Conservation (phyloP, 2,329 filamentous ascomycete genomes). For the Sporothrix variecibatus region DNA sequence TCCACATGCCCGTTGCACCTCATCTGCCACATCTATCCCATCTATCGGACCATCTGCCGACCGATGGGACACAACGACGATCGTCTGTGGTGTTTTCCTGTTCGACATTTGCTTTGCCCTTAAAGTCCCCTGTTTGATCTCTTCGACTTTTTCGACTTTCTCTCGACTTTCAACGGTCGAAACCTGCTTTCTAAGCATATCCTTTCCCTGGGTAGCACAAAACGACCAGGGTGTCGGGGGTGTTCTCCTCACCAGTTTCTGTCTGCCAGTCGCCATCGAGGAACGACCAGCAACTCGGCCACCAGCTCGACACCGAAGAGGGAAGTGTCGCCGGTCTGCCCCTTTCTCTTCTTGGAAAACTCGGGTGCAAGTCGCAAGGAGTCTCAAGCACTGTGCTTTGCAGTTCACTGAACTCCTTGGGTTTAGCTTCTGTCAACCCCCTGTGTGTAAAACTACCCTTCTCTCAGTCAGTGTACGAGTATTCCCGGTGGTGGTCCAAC, state of each 20-base stretch:
- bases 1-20: not conserved
- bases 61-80: not conserved
- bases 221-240: not conserved
- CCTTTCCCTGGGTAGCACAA: not conserved
- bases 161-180: not conserved
- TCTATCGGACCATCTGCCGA: not conserved
- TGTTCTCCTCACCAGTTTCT: not conserved
- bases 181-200: not conserved
- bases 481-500: not conserved
- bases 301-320: constrained; percentile 6
- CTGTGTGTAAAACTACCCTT: not conserved
- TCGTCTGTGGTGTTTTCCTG: not conserved
- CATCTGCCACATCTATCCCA: not conserved
- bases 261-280: not conserved
- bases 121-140: not conserved
- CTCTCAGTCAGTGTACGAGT: not conserved
- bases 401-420: not conserved
- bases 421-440: not conserved
- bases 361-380: not conserved
- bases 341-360: not conserved
- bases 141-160: not conserved
- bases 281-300: not conserved
- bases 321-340: not conserved
- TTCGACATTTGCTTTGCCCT: not conserved
- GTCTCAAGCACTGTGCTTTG: not conserved